Conservation (phyloP, 2,329 filamentous ascomycete genomes). For the Epichloe uncinata region DNA sequence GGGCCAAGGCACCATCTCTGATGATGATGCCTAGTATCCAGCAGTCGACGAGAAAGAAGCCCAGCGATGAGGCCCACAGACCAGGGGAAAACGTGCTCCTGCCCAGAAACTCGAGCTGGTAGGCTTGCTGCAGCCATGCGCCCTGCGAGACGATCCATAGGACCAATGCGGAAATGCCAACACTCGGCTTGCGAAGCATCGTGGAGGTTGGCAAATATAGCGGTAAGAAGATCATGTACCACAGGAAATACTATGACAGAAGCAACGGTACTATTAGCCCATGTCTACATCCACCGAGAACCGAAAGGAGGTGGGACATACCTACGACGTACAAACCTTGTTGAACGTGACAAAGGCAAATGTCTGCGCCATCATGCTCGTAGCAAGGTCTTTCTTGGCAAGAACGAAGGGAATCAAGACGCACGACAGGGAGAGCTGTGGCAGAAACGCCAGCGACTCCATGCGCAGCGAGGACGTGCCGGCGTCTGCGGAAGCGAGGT, state of each 20-base stretch:
- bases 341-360: conserved; percentile 97
- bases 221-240: conserved; percentile 91
- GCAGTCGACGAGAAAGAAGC: conserved; percentile 75
- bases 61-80: conserved; percentile 60
- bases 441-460: conserved; percentile 77
- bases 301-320: conserved; percentile 23
- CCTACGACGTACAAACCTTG: conserved; percentile 97
- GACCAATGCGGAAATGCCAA: conserved; percentile 51
- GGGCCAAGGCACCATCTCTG: conserved; percentile 36
- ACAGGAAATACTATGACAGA: conserved; percentile 71
- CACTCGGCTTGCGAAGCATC: conserved; percentile 43
- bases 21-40: conserved; percentile 79
- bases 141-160: conserved; percentile 70
- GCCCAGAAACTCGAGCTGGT: conserved; percentile 66
- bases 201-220: conserved; percentile 77
- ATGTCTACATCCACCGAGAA: no score
- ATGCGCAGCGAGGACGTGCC: conserved; percentile 32
- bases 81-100: conserved; percentile 74
- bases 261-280: no score
- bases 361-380: conserved; percentile 84
- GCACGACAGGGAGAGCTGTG: conserved; percentile 71
- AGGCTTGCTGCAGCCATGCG: conserved; percentile 64
- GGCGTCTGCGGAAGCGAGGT: conserved; percentile 60
- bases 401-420: conserved; percentile 62
- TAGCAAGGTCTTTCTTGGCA: conserved; percentile 68